These are phyloP conservation scores for Coemansia sp. DNA, from an alignment of 192 early-diverging fungal genomes.

Conservation along the genomic window DNA sequence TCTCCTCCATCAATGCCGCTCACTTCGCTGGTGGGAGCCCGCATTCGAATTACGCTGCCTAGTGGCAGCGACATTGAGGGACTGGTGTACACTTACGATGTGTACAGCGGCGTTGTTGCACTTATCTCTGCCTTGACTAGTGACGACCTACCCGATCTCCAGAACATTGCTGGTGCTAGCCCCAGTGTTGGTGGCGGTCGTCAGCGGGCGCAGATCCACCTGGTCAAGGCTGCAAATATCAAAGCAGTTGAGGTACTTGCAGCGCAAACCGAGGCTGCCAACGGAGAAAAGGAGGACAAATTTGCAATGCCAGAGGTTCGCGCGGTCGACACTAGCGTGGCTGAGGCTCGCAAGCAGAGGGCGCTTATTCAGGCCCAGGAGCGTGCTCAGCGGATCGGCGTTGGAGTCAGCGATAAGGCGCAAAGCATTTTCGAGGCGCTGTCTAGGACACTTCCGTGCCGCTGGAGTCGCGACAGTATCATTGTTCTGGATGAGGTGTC, in stretches of 20 bases:
- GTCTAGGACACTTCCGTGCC: slow-evolving; percentile 79
- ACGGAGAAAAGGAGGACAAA: neutral
- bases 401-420: slow-evolving; percentile 72
- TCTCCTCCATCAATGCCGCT: slow-evolving; percentile 16
- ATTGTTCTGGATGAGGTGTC: slow-evolving; percentile 80
- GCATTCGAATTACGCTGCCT: slow-evolving; percentile 25
- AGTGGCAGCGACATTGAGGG: slow-evolving; percentile 32
- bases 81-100: slow-evolving; percentile 41
- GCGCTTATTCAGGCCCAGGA: slow-evolving; percentile 35
- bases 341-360: slow-evolving; percentile 41
- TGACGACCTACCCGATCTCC: slow-evolving; percentile 1
- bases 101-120: slow-evolving; percentile 47
- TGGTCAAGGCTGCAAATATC: slow-evolving; percentile 36
- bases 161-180: neutral
- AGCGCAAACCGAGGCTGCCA: neutral
- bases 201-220: slow-evolving; percentile 16
- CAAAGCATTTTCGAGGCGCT: slow-evolving; percentile 82
- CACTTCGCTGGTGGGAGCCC: slow-evolving; percentile 27
- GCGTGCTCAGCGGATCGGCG: slow-evolving; percentile 60
- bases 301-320: slow-evolving; percentile 14
- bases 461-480: slow-evolving; percentile 72
- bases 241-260: slow-evolving; percentile 20
- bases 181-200: slow-evolving; percentile 8
- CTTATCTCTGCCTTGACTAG: slow-evolving; percentile 17
- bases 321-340: slow-evolving; percentile 8